Percentiles rank a stretch among this genome's conserved stretches.
Evolutionary conservation across 2,329 filamentous ascomycete species (phyloP).

Genomic region (Verticillium longisporum): DNA sequence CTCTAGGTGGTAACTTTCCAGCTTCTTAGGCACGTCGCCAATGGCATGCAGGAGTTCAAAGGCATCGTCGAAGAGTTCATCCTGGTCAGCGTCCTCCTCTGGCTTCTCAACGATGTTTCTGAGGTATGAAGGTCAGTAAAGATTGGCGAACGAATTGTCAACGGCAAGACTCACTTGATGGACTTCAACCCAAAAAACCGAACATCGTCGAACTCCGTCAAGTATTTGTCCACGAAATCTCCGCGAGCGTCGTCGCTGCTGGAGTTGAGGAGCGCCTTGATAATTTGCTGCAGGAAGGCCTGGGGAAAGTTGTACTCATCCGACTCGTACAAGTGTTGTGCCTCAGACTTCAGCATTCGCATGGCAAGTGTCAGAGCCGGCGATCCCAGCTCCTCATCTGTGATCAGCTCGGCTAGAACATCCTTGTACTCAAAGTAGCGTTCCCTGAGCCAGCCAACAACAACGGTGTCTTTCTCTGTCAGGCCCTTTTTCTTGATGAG

Average conservation of each 20-base stretch:
- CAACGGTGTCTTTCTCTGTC: slow-evolving; percentile 66
- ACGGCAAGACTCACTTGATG: slow-evolving; percentile 51
- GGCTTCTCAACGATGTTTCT: slow-evolving; percentile 23
- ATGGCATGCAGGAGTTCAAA: slow-evolving; percentile 60
- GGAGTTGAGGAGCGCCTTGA: slow-evolving; percentile 54
- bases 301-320: slow-evolving; percentile 65
- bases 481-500: slow-evolving; percentile 59
- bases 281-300: slow-evolving; percentile 56
- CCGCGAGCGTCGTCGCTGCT: slow-evolving; percentile 53
- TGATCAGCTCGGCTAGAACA: slow-evolving; percentile 54
- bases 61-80: slow-evolving; percentile 45
- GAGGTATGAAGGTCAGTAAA: slow-evolving; percentile 2
- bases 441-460: slow-evolving; percentile 73
- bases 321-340: slow-evolving; percentile 51
- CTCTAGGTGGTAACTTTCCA: slow-evolving; percentile 62
- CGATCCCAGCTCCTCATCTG: slow-evolving; percentile 55
- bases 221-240: slow-evolving; percentile 71
- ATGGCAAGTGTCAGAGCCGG: slow-evolving; percentile 74
- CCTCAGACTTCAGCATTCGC: slow-evolving; percentile 77
- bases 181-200: slow-evolving; percentile 74
- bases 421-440: slow-evolving; percentile 65
- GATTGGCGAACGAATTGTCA: not conserved
- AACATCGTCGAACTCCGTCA: slow-evolving; percentile 77
- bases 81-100: slow-evolving; percentile 13
- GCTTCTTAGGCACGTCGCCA: slow-evolving; percentile 63